These are phyloP conservation scores for Medicago lupulina DNA, from an alignment of 306 rosid species.

Conservation along the genomic window DNA sequence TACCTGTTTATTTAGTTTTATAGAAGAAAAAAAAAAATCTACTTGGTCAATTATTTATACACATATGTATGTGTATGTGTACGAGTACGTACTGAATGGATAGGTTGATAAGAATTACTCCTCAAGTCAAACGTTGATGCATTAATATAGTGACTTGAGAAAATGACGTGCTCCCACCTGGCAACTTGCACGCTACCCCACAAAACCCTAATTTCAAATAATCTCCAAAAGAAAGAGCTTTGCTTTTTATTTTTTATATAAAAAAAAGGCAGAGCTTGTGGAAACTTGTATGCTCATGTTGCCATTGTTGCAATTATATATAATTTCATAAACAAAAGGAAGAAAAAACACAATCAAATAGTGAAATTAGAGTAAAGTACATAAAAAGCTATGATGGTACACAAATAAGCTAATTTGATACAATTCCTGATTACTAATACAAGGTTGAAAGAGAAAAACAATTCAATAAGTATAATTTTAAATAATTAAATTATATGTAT, in stretches of 20 bases:
- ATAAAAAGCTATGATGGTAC: not conserved
- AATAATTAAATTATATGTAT: too few relatives aligned
- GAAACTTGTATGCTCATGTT: not conserved
- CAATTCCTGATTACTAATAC: too few relatives aligned
- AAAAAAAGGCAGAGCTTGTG: not conserved
- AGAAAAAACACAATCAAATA: not conserved
- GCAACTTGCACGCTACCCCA: constrained; percentile 79
- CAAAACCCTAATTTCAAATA: constrained; percentile 80
- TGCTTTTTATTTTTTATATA: not conserved
- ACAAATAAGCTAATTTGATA: too few relatives aligned
- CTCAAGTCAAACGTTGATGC: constrained; percentile 14
- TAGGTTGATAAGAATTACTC: not conserved
- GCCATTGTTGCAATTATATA: not conserved
- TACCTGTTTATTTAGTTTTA: too few relatives aligned
- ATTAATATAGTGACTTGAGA: not conserved
- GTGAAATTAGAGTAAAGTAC: not conserved
- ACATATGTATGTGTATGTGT: too few relatives aligned
- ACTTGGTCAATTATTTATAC: too few relatives aligned
- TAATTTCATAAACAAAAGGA: not conserved
- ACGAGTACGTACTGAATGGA: not conserved
- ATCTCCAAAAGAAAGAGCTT: constrained; percentile 47
- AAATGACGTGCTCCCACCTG: constrained; percentile 55
- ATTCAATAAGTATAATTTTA: too few relatives aligned
- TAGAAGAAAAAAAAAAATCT: too few relatives aligned
- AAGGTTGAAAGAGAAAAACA: too few relatives aligned